Percentiles rank a stretch among this genome's conserved stretches.
These are phyloP conservation scores for Houttuynia cordata DNA, from an alignment of 164 flowering plant species.

Conservation along the genomic window DNA sequence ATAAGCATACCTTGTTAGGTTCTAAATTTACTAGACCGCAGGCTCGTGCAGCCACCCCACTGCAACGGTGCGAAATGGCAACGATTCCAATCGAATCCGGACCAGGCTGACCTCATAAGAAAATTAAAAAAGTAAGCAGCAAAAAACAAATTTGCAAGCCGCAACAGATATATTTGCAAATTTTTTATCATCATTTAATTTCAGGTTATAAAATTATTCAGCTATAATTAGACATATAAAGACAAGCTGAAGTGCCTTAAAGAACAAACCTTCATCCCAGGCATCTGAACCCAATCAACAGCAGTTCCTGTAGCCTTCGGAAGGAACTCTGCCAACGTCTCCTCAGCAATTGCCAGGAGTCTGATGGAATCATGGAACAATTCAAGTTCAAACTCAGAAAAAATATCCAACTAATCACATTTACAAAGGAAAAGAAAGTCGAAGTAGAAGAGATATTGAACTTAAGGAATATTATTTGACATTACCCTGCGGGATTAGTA, in stretches of 20 bases:
- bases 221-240: not conserved
- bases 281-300: conserved; percentile 92
- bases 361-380: conserved; percentile 20
- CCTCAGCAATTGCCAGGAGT: conserved; percentile 71
- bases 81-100: conserved; percentile 88
- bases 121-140: not conserved
- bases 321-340: conserved; percentile 83
- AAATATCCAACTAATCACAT: not conserved
- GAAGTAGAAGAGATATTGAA: not conserved
- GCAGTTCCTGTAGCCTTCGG: conserved; percentile 92
- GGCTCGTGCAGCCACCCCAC: conserved; percentile 88
- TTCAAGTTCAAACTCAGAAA: not conserved
- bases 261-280: conserved; percentile 74
- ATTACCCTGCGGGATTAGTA: conserved; percentile 72
- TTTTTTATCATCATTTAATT: not conserved
- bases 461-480: not conserved
- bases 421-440: not conserved
- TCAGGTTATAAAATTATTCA: not conserved
- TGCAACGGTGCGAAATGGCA: conserved; percentile 64
- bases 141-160: too few relatives aligned
- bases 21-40: conserved; percentile 76
- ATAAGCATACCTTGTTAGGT: conserved; percentile 46
- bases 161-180: not conserved
- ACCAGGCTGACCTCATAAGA: conserved; percentile 50
- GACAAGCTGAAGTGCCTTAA: not conserved